A percentile compares a stretch with the other conserved stretches of the same genome.
phyloP scores from a whole-genome alignment of 2,329 filamentous ascomycete genomes.

The Xylaria sp. region DNA sequence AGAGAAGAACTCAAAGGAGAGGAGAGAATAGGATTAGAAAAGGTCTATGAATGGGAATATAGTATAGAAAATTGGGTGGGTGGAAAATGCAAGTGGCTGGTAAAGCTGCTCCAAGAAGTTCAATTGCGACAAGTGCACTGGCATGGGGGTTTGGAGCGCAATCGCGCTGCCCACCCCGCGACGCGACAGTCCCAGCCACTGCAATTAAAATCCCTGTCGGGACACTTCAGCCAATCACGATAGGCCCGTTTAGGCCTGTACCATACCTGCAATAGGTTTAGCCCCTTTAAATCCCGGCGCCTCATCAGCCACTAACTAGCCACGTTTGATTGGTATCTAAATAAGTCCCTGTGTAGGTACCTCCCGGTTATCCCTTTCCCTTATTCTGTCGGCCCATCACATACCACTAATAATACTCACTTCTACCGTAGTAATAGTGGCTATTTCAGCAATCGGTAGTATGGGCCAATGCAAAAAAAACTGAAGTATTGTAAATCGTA shows the following conservation, averaged over 20 bases:
- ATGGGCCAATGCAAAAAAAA: not conserved
- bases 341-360: no score
- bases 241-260: not conserved
- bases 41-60: conserved; percentile 39
- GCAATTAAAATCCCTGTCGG: conserved; percentile 49
- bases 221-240: conserved; percentile 19
- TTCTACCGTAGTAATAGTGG: no score
- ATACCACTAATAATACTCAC: not conserved
- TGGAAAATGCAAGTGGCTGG: conserved; percentile 48
- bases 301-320: not conserved
- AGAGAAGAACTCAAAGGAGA: conserved; percentile 34
- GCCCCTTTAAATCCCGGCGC: not conserved
- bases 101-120: conserved; percentile 21
- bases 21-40: no score
- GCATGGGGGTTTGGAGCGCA: conserved; percentile 1
- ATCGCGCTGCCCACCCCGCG: conserved; percentile 29
- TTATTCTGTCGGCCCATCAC: not conserved
- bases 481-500: conserved; percentile 21
- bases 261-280: not conserved
- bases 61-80: conserved; percentile 19
- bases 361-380: no score
- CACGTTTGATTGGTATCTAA: no score
- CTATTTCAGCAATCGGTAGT: not conserved
- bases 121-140: conserved; percentile 4
- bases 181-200: conserved; percentile 45